Percentiles rank a stretch among this genome's conserved stretches.
phyloP scores from a whole-genome alignment of 2,329 filamentous ascomycete genomes.

The Penicillium fuscoglaucum region DNA sequence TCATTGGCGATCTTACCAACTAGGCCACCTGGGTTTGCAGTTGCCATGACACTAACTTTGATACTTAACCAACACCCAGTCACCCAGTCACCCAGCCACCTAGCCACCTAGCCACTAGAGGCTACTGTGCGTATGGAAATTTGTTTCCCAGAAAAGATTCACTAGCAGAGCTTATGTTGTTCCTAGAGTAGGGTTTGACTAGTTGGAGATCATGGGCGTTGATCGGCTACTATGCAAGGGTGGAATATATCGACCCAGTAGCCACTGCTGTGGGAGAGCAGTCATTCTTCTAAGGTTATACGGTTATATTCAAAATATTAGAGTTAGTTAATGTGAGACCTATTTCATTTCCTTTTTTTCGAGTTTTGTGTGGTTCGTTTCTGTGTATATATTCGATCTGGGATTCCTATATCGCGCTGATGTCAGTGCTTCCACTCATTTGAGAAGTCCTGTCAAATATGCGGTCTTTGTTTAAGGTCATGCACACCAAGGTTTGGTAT shows the following conservation, averaged over 20 bases:
- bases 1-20: background rate
- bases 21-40: background rate
- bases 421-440: background rate
- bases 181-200: background rate
- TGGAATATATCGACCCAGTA: slow-evolving; percentile 7
- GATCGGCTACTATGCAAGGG: slow-evolving; percentile 17
- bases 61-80: too few species aligned
- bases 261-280: background rate
- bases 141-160: background rate
- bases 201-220: slow-evolving; percentile 1
- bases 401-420: background rate
- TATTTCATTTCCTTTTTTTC: too few species aligned
- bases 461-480: slow-evolving; percentile 29
- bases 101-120: background rate
- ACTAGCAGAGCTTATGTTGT: background rate
- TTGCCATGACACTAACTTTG: too few species aligned
- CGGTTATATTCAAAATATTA: too few species aligned
- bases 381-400: too few species aligned
- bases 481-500: slow-evolving; percentile 19
- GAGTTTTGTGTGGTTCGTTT: too few species aligned
- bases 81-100: too few species aligned
- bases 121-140: background rate
- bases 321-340: too few species aligned
- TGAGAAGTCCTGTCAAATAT: slow-evolving; percentile 25
- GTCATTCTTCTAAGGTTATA: background rate